Conservation (phyloP, 441 rosid genomes). For the Euphorbia celastroides region DNA sequence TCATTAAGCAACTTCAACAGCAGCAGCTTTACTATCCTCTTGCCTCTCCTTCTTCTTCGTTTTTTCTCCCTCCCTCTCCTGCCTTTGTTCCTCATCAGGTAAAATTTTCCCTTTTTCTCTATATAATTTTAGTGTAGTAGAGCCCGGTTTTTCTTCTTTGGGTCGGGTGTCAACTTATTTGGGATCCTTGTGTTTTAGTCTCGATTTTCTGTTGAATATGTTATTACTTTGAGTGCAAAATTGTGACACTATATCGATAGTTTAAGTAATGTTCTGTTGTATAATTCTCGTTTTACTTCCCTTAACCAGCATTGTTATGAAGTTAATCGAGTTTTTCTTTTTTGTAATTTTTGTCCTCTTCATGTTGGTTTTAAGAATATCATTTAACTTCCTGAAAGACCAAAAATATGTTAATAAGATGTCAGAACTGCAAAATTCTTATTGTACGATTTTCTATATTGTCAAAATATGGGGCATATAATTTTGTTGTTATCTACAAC, state of each 20-base stretch:
- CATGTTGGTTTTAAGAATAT: too few species aligned
- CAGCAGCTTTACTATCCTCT: conserved; percentile 36
- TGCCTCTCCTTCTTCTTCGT: conserved; percentile 12
- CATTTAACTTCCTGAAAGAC: background rate
- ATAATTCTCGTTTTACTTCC: too few species aligned
- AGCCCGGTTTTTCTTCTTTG: too few species aligned
- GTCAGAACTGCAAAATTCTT: background rate
- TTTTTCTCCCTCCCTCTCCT: conserved; percentile 17
- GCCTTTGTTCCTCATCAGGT: conserved; percentile 27
- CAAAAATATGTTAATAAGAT: background rate
- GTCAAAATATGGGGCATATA: background rate
- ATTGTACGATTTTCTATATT: background rate
- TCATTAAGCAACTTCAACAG: conserved; percentile 53
- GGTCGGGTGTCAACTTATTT: too few species aligned
- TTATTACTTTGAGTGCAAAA: too few species aligned
- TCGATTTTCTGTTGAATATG: too few species aligned
- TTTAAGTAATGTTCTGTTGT: too few species aligned
- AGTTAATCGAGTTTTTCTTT: too few species aligned
- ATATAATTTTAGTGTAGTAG: background rate
- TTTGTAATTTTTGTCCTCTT: too few species aligned
- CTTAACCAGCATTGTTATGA: too few species aligned
- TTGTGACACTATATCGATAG: too few species aligned
- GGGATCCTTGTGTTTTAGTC: too few species aligned
- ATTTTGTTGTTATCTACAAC: background rate
- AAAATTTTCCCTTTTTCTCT: background rate